Percentiles rank a stretch among this genome's conserved stretches.
These are phyloP conservation scores for Pyrenophora tritici-repentis DNA, from an alignment of 2,329 filamentous ascomycete species.

Conservation along the genomic window DNA sequence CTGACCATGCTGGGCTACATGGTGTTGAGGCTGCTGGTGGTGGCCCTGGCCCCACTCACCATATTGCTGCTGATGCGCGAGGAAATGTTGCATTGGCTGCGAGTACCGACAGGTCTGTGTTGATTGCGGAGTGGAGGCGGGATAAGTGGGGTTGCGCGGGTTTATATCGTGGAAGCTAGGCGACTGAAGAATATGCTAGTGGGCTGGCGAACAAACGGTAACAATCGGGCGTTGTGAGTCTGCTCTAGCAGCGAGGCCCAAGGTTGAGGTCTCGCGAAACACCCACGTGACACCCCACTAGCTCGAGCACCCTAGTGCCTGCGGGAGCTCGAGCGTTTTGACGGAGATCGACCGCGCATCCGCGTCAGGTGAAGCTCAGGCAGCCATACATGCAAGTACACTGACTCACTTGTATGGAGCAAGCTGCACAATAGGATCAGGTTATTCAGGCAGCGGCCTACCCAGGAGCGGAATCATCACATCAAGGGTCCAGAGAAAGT, in stretches of 20 bases:
- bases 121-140: conserved; percentile 11
- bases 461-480: background rate
- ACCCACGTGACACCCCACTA: conserved; percentile 29
- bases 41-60: conserved; percentile 57
- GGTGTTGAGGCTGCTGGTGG: conserved; percentile 48
- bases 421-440: background rate
- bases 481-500: background rate
- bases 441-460: background rate
- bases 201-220: conserved; percentile 15
- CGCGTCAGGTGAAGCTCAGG: conserved; percentile 19
- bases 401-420: too few species aligned
- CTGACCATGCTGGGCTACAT: conserved; percentile 49
- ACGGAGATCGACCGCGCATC: conserved; percentile 24
- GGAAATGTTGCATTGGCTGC: conserved; percentile 62
- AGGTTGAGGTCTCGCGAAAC: conserved; percentile 26
- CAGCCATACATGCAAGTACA: conserved; percentile 3
- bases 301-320: conserved; percentile 30
- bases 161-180: conserved; percentile 12
- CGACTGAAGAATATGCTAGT: conserved; percentile 16
- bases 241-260: conserved; percentile 22
- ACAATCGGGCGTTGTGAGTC: conserved; percentile 21
- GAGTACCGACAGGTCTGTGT: conserved; percentile 17
- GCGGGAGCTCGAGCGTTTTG: conserved; percentile 32
- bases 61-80: conserved; percentile 66
- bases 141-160: conserved; percentile 6